Conservation (phyloP, 2,329 filamentous ascomycete genomes). For the Cladosporium halotolerans region DNA sequence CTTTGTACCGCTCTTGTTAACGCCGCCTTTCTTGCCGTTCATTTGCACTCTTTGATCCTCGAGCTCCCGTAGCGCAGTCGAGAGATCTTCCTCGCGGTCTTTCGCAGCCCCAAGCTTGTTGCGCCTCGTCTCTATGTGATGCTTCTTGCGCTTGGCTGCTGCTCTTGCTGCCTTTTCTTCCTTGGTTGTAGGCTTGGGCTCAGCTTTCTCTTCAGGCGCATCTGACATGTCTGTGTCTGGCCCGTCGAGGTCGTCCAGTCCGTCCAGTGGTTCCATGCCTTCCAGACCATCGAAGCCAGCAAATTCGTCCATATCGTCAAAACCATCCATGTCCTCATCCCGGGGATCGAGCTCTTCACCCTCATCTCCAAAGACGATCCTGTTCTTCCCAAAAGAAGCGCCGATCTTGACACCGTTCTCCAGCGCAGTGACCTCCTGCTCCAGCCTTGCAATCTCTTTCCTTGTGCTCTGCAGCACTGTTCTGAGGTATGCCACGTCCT, state of each 20-base stretch:
- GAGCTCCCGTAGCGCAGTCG: conserved; percentile 50
- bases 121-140: conserved; percentile 43
- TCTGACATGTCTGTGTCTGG: conserved; percentile 17
- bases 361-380: conserved; percentile 35
- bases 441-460: conserved; percentile 47
- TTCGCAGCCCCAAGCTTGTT: conserved; percentile 48
- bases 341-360: conserved; percentile 10
- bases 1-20: conserved; percentile 58
- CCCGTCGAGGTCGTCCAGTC: conserved; percentile 15
- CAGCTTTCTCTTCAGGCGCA: conserved; percentile 9
- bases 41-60: conserved; percentile 57
- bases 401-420: conserved; percentile 37
- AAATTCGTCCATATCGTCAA: conserved; percentile 15
- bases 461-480: conserved; percentile 52
- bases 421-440: conserved; percentile 29
- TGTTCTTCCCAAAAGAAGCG: conserved; percentile 22
- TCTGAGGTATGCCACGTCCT: conserved; percentile 57
- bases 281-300: conserved; percentile 22
- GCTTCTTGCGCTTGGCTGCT: conserved; percentile 45
- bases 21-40: conserved; percentile 53
- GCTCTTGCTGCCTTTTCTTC: conserved; percentile 41
- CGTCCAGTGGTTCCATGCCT: conserved; percentile 13
- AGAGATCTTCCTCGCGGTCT: conserved; percentile 50
- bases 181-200: conserved; percentile 27
- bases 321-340: conserved; percentile 14